Conservation (phyloP, 2,329 filamentous ascomycete species). For the Rachicladosporium sp. region DNA sequence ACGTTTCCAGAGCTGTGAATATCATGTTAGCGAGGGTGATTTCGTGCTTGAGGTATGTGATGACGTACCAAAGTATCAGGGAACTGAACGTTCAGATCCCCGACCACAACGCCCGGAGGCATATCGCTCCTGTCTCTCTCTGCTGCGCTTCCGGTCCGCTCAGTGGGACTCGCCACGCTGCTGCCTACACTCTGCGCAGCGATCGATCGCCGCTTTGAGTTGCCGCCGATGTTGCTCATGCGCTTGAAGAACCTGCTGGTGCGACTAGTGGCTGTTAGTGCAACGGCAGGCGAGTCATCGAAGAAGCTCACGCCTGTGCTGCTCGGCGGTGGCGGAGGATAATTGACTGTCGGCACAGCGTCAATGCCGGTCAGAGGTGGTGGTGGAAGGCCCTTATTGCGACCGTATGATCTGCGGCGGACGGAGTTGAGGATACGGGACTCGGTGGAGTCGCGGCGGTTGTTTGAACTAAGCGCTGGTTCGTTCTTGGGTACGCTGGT, state of each 20-base stretch:
- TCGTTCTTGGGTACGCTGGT: not conserved
- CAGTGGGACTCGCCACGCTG: not conserved
- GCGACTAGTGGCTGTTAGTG: slow-evolving; percentile 30
- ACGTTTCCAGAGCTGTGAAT: slow-evolving; percentile 68
- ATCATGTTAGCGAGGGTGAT: no score
- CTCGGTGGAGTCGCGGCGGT: slow-evolving; percentile 9
- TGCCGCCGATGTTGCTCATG: slow-evolving; percentile 35
- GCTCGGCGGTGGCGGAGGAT: slow-evolving; percentile 14
- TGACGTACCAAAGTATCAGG: slow-evolving; percentile 62
- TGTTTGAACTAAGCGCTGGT: not conserved
- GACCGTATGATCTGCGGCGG: slow-evolving; percentile 10
- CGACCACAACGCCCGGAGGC: slow-evolving; percentile 54
- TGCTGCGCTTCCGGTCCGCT: slow-evolving; percentile 6
- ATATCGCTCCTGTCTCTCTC: slow-evolving; percentile 22
- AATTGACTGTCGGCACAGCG: slow-evolving; percentile 1
- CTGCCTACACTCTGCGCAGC: not conserved
- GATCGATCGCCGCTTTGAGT: slow-evolving; percentile 33
- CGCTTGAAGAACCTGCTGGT: slow-evolving; percentile 53
- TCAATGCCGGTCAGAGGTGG: slow-evolving; percentile 8
- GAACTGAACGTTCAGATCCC: slow-evolving; percentile 93
- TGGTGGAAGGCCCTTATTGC: slow-evolving; percentile 9
- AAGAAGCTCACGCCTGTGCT: slow-evolving; percentile 18
- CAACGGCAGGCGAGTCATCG: slow-evolving; percentile 34
- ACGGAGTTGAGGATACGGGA: slow-evolving; percentile 10
- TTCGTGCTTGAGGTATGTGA: not conserved